A percentile compares a stretch with the other conserved stretches of the same genome.
These are phyloP conservation scores for Amborella trichopoda DNA, from an alignment of 164 flowering plant genomes.

Conservation along the genomic window DNA sequence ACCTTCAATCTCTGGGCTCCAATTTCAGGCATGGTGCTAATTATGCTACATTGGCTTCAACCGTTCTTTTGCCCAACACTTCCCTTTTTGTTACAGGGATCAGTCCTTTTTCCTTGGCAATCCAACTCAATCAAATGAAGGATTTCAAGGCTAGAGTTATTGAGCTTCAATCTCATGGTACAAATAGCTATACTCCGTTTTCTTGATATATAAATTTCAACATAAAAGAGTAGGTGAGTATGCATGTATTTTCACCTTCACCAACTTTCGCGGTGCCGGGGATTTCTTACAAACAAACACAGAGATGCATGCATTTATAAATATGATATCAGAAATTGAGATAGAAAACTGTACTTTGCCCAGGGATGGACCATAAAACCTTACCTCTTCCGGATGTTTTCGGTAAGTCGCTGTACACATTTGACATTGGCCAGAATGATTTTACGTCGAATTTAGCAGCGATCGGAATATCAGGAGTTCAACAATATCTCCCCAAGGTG, in stretches of 20 bases:
- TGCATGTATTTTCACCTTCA: too few relatives aligned
- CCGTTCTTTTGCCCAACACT: constrained; percentile 70
- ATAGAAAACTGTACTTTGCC: too few relatives aligned
- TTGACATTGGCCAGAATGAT: constrained; percentile 90
- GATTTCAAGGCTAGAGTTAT: constrained; percentile 43
- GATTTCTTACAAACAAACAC: too few relatives aligned
- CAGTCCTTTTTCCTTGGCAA: constrained; percentile 81
- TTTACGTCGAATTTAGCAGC: constrained; percentile 53
- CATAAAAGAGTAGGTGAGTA: too few relatives aligned
- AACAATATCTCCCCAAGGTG: constrained; percentile 55
- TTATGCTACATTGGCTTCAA: constrained; percentile 80
- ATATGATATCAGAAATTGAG: too few relatives aligned
- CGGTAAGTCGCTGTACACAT: constrained; percentile 59
- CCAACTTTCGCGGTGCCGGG: too few relatives aligned
- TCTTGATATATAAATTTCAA: too few relatives aligned
- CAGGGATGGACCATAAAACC: neutral
- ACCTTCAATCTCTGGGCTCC: constrained; percentile 70
- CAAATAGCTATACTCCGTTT: neutral
- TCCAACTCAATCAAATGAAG: constrained; percentile 92
- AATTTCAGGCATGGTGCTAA: constrained; percentile 76
- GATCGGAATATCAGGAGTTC: constrained; percentile 42
- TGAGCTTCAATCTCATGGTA: constrained; percentile 20
- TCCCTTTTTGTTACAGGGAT: constrained; percentile 74
- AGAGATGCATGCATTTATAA: too few relatives aligned
- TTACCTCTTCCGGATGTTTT: constrained; percentile 51